phyloP scores from a whole-genome alignment of 345 rosid genomes.

The Camelina hispida region DNA sequence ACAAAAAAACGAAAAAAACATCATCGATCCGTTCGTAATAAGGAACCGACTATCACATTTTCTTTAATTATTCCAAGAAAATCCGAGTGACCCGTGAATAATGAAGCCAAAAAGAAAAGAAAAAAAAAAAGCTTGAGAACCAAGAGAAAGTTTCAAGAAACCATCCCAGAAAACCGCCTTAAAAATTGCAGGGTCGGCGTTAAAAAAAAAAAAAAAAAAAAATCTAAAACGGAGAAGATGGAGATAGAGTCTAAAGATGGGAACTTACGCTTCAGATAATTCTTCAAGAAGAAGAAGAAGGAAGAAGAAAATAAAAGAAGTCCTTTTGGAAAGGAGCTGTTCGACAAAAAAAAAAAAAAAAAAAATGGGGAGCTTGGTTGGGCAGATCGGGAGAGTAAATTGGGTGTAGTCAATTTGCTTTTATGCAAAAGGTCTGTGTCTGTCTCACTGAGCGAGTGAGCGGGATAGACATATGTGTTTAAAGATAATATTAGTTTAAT shows the following conservation, averaged over 20 bases:
- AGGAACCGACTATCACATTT: conserved; percentile 2
- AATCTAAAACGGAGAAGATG: conserved; percentile 3
- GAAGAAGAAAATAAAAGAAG: background rate
- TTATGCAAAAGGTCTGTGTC: conserved; percentile 43
- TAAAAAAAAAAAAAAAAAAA: too few relatives aligned
- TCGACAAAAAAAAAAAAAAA: background rate
- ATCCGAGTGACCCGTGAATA: conserved; percentile 14
- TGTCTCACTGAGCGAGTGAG: conserved; percentile 11
- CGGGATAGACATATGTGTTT: conserved; percentile 41
- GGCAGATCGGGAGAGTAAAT: conserved; percentile 40
- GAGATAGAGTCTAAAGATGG: conserved; percentile 5
- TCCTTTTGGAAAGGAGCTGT: conserved; percentile 18
- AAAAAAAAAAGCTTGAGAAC: background rate
- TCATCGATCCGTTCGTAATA: conserved; percentile 10
- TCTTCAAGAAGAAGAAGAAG: background rate
- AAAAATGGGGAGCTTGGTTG: conserved; percentile 31
- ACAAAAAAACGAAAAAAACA: background rate
- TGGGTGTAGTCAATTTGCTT: conserved; percentile 43
- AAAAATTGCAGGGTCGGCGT: background rate
- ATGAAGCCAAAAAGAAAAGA: background rate
- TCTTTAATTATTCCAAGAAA: conserved; percentile 5
- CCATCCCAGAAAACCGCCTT: background rate
- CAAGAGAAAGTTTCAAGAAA: conserved; percentile 9
- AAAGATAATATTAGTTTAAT: conserved; percentile 23
- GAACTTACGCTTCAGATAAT: conserved; percentile 34